Evolutionary conservation across 2,329 filamentous ascomycete genomes (phyloP).

Genomic region (Pseudogymnoascus sp.): DNA sequence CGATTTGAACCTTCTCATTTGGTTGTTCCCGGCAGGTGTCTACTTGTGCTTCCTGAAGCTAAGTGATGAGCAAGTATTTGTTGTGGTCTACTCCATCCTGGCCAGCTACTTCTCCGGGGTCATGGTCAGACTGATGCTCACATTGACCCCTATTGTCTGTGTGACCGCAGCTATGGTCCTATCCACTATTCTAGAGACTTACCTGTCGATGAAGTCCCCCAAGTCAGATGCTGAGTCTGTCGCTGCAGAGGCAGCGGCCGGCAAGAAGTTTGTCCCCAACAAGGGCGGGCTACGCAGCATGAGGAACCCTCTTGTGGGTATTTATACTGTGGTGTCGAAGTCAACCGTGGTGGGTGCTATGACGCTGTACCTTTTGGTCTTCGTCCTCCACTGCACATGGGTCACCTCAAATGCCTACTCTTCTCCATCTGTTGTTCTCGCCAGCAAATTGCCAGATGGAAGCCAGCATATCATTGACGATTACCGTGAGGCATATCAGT

Average conservation of each 20-base stretch:
- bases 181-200: slow-evolving; percentile 83
- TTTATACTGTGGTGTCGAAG: slow-evolving; percentile 78
- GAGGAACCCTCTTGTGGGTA: slow-evolving; percentile 67
- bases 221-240: slow-evolving; percentile 40
- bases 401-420: slow-evolving; percentile 99
- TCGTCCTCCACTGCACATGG: slow-evolving; percentile 98
- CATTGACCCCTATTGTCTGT: slow-evolving; percentile 90
- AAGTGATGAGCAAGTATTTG: slow-evolving; percentile 92
- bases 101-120: slow-evolving; percentile 98
- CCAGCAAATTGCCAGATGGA: slow-evolving; percentile 85
- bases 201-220: slow-evolving; percentile 62
- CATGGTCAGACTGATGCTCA: slow-evolving; percentile 99
- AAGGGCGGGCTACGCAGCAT: slow-evolving; percentile 59
- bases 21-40: slow-evolving; percentile 96
- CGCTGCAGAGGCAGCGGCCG: slow-evolving; percentile 30
- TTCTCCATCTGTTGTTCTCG: slow-evolving; percentile 91
- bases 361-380: slow-evolving; percentile 77
- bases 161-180: slow-evolving; percentile 84
- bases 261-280: slow-evolving; percentile 46
- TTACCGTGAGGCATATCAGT: slow-evolving; percentile 98
- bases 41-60: slow-evolving; percentile 96
- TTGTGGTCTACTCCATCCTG: slow-evolving; percentile 94
- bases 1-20: slow-evolving; percentile 95
- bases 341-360: slow-evolving; percentile 64
- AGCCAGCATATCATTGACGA: slow-evolving; percentile 98